Evolutionary conservation across 2,329 filamentous ascomycete species (phyloP), one percentile per base, ranked within the genome.

Genomic region (Ambrosiella cleistominuta): DNA sequence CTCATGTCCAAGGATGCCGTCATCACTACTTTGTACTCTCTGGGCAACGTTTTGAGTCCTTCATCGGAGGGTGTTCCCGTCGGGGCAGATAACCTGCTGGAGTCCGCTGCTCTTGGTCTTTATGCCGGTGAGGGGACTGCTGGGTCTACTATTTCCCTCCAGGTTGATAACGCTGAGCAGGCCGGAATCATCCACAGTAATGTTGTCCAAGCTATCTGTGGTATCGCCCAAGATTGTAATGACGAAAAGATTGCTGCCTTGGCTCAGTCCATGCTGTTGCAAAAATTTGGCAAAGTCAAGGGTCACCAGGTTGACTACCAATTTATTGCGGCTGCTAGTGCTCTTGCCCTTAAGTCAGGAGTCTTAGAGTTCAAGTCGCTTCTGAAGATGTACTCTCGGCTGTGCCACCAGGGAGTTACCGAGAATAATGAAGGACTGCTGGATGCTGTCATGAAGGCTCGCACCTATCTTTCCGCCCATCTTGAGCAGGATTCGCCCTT

Each of bases 211-310:
- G 88, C 91, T 0, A 91, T 98, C 61, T 91, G 94, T 59, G 83
- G 83, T n/a, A 88, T 98, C 67, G 88, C 93, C 0, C 80, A 78
- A 19, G 83, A 80, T 59, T 89, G 84, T 66, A 79, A 85, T 53
- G 90, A 98, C 65, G 83, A 88, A 61, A 95, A 96, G 70, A 95
- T 98, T 57, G 93, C 86, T 6, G 90, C 90, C 4, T 74, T 98
- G 56, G 91, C 90, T 1, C 86, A 96, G 64, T 94, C 89, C 0
- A 96, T 98, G 83, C 80, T 99, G 27, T 72, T 95, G n/a, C 93
- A 98, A 66, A 97, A 98, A 69, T 80, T 97, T 60, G 83, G 85
- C 61, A 91, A 93, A 69, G 81, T 96, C 58, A 93, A 81, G 65
- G 76, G 80, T 60, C 3, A 27, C 27, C 73, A 78, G 3, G 86